Evolutionary conservation across 225 moss, liverwort and hornwort genomes (phyloP), one percentile per base, ranked within the genome.

Genomic region (Takakia lepidozioides): DNA sequence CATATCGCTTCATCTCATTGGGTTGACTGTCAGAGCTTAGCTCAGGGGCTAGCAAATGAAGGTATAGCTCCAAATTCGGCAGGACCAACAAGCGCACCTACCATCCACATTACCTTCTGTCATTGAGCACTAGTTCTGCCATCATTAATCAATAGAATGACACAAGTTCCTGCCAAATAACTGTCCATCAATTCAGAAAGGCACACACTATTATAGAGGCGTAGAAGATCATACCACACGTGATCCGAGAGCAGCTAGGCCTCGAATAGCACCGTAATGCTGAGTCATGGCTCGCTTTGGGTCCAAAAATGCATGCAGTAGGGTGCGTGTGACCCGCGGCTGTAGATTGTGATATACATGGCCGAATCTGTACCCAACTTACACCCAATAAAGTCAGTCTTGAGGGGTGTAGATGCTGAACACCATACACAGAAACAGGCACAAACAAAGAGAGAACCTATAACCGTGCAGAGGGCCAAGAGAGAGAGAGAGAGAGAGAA

Each of bases 1-100:
- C 98, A 38, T 91, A 98, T 40, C 98, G 91, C 83, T 98, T 98
- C 73, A 98, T 85, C 63, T 91, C 98, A 57, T 90, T 91, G 15
- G 75, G 75, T 55, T 98, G 98, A 14, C 81, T 73, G 62, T 91
- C 91, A 65, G 82, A 62, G 62, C 71, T 76, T 67, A 98, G 66
- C 64, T 98, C 98, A 50, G 98, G 87, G 47, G 75, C 76, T 46
- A 98, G 63, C 37, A 91, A 85, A 48, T 83, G 83, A 55, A 98
- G 78, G 53, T 98, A 98, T 25, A 83, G 71, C 46, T 84, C 85
- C 38, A 98, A 83, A 74, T 91, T 91, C 4, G 98, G 98, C 51
- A 98, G 75, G 48, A 98, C 64, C 29, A 91, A 67, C 56, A 98
- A 48, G 48, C 86, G 93, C 58, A 93, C 88, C 92, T 93, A 80